phyloP scores from a whole-genome alignment of 169 alveolate species.

The Pseudocohnilembus persalinus region DNA sequence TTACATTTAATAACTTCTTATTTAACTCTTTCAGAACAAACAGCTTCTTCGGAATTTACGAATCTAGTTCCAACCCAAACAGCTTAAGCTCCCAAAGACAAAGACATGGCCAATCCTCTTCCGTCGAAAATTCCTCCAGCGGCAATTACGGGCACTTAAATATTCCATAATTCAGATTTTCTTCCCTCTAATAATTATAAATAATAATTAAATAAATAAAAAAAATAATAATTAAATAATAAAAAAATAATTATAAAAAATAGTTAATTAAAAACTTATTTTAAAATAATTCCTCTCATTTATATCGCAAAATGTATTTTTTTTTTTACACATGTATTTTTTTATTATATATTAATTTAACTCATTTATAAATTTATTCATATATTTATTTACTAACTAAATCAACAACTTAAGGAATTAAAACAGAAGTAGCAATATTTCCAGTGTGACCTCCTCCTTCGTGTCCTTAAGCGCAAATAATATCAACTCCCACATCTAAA shows the following conservation, averaged over 20 bases:
- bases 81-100: slow-evolving; percentile 48
- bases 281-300: no score
- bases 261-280: no score
- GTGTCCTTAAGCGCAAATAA: slow-evolving; percentile 49
- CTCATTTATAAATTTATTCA: background rate
- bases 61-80: slow-evolving; percentile 58
- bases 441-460: slow-evolving; percentile 43
- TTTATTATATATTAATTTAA: no score
- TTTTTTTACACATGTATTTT: no score
- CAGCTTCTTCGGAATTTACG: slow-evolving; percentile 39
- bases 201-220: no score
- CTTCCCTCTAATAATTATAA: background rate
- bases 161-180: background rate
- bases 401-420: slow-evolving; percentile 32
- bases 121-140: slow-evolving; percentile 54
- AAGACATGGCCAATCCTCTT: slow-evolving; percentile 45
- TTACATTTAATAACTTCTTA: background rate
- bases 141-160: slow-evolving; percentile 41
- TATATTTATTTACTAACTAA: slow-evolving; percentile 1
- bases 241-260: no score
- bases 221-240: no score
- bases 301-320: no score
- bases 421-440: slow-evolving; percentile 43
- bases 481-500: slow-evolving; percentile 42
- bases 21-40: slow-evolving; percentile 22